These are phyloP conservation scores for Rubia balearica DNA, from an alignment of 305 asterid species.

Conservation along the genomic window DNA sequence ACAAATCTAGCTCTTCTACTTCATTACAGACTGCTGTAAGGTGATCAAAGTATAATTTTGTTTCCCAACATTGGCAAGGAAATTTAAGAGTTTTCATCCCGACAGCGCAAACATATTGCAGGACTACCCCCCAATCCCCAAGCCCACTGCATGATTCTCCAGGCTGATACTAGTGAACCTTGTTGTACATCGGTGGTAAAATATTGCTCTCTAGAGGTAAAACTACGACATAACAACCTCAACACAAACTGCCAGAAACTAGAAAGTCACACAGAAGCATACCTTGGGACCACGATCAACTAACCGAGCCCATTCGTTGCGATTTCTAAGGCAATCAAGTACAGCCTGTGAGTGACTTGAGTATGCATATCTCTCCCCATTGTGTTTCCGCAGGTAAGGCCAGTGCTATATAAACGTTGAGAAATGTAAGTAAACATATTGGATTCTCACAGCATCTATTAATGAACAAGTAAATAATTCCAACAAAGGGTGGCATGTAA, in stretches of 20 bases:
- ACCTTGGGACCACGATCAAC: slow-evolving; percentile 99
- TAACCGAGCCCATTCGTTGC: slow-evolving; percentile 93
- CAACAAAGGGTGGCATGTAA: neutral
- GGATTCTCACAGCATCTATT: neutral
- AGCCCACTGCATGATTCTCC: no score
- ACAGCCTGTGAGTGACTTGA: slow-evolving; percentile 95
- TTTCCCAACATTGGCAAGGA: neutral
- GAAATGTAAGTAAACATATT: neutral
- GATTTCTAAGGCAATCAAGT: slow-evolving; percentile 89
- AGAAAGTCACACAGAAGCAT: slow-evolving; percentile 10
- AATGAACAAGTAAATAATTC: neutral
- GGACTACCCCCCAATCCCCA: neutral
- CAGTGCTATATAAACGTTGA: slow-evolving; percentile 51
- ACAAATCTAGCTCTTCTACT: neutral
- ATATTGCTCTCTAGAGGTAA: neutral
- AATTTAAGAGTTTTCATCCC: neutral
- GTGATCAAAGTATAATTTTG: neutral
- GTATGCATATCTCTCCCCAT: slow-evolving; percentile 92
- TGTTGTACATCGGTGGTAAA: no score
- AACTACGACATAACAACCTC: neutral
- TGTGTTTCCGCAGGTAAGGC: slow-evolving; percentile 91
- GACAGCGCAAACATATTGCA: neutral
- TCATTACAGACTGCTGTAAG: neutral
- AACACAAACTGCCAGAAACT: neutral
- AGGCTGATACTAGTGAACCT: neutral